phyloP scores from a whole-genome alignment of 352 stramenopile species.

The Saprolegnia parasitica region DNA sequence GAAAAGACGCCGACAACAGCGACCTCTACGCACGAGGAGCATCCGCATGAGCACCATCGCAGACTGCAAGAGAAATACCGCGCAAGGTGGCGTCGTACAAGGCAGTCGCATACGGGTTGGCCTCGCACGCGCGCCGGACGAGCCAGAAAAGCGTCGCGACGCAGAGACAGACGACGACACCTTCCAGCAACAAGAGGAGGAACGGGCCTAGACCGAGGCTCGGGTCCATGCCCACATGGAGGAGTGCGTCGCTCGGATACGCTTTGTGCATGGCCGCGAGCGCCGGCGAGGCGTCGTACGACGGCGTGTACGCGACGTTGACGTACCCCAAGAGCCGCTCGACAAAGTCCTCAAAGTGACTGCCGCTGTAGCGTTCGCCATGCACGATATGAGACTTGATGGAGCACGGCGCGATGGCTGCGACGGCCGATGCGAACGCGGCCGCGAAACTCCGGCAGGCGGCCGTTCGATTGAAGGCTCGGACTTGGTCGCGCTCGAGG shows the following conservation, averaged over 20 bases:
- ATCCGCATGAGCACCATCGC: too few relatives aligned
- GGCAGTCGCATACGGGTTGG: background rate
- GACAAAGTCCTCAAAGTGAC: background rate
- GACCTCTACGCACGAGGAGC: background rate
- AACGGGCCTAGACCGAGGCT: background rate
- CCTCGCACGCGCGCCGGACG: background rate
- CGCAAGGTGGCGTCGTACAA: background rate
- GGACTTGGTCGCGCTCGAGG: slow-evolving; percentile 6
- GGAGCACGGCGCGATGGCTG: background rate
- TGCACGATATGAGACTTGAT: background rate
- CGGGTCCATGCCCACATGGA: background rate
- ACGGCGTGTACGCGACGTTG: background rate
- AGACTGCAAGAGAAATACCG: background rate
- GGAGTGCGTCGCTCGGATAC: background rate
- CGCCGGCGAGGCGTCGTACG: background rate
- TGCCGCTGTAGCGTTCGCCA: background rate
- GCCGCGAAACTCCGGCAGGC: background rate
- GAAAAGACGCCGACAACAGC: background rate
- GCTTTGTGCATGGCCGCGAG: background rate
- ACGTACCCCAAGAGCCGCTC: background rate
- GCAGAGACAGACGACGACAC: background rate
- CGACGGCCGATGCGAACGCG: background rate
- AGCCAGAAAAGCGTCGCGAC: background rate
- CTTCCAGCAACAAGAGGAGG: background rate
- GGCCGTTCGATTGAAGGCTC: background rate